Evolutionary conservation across 2,329 filamentous ascomycete genomes (phyloP), one percentile per base, ranked within the genome.

Genomic region (Cladophialophora carrionii): DNA sequence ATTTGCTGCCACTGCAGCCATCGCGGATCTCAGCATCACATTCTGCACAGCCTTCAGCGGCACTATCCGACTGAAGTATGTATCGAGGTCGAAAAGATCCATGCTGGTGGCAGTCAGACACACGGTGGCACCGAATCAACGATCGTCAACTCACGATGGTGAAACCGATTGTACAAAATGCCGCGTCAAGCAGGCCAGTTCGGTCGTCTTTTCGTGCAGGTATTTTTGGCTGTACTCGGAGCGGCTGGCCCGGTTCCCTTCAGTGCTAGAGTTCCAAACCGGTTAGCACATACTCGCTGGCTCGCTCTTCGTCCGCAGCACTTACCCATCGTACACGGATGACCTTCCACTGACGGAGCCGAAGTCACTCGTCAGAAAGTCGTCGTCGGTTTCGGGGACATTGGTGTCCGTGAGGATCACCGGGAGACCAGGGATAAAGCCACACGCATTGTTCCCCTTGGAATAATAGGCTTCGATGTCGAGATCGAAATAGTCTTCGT

Each of bases 81-180:
- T 78, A n/a, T 68, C 71, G 3, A 74, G 71, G 54, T 79, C 78
- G 2, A 77, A 78, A 80, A 78, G 68, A 60, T 79, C 77, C 57
- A 78, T 68, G 73, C 77, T 67, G 31, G 7, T 20, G 5, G 9
- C 26, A n/a, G 46, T 66, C 61, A 63, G 61, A 34, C 31, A 22
- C 20, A 37, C n/a, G 3, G 14, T 24, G 22, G 53, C 31, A 8
- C 20, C 8, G 48, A 32, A 14, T 51, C 10, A 20, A 17, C 31
- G 29, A 8, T 26, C 14, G 17, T 20, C 9, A 10, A 62, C 65
- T 67, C 24, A 67, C 65, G 65, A 79, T 34, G 76, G 72, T 12
- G 74, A 76, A 29, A 79, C 65, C 0, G 69, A 61, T 22, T 78
- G 76, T 2, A 74, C 73, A 59, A 74, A 79, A 68, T 78, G 74